phyloP scores from a whole-genome alignment of 495 filamentous ascomycete species.

The Tricharina praecox region DNA sequence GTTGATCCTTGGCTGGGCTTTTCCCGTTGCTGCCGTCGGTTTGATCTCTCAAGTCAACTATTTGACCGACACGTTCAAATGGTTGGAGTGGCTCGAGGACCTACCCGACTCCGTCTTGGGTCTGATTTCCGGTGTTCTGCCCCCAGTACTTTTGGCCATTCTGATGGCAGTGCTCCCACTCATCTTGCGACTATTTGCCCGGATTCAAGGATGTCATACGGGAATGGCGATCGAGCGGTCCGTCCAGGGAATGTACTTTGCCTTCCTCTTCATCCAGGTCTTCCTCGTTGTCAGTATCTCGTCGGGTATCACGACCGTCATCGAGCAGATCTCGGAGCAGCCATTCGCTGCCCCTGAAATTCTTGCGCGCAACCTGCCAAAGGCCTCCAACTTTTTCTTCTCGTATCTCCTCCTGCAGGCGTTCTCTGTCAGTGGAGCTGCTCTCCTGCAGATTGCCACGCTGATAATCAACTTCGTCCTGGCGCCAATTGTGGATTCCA shows the following conservation, averaged over 20 bases:
- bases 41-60: slow-evolving; percentile 57
- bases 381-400: slow-evolving; percentile 92
- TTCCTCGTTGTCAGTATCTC: slow-evolving; percentile 87
- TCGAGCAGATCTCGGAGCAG: slow-evolving; percentile 45
- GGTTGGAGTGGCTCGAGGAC: slow-evolving; percentile 54
- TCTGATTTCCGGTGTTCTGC: slow-evolving; percentile 71
- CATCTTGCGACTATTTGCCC: slow-evolving; percentile 54
- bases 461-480: slow-evolving; percentile 68
- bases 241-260: slow-evolving; percentile 85
- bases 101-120: slow-evolving; percentile 46
- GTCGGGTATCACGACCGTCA: slow-evolving; percentile 52
- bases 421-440: slow-evolving; percentile 74
- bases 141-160: slow-evolving; percentile 58
- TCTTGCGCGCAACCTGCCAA: slow-evolving; percentile 70
- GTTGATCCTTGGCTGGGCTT: slow-evolving; percentile 78
- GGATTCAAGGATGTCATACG: slow-evolving; percentile 63
- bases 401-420: slow-evolving; percentile 94
- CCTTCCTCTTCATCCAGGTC: slow-evolving; percentile 86
- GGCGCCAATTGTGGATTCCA: slow-evolving; percentile 62
- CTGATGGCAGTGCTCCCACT: slow-evolving; percentile 68
- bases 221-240: slow-evolving; percentile 62
- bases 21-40: slow-evolving; percentile 79
- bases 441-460: slow-evolving; percentile 65
- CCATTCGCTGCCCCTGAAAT: slow-evolving; percentile 43
- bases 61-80: slow-evolving; percentile 45